These are phyloP conservation scores for Fusarium duplospermum DNA, from an alignment of 2,329 filamentous ascomycete genomes.

Conservation along the genomic window DNA sequence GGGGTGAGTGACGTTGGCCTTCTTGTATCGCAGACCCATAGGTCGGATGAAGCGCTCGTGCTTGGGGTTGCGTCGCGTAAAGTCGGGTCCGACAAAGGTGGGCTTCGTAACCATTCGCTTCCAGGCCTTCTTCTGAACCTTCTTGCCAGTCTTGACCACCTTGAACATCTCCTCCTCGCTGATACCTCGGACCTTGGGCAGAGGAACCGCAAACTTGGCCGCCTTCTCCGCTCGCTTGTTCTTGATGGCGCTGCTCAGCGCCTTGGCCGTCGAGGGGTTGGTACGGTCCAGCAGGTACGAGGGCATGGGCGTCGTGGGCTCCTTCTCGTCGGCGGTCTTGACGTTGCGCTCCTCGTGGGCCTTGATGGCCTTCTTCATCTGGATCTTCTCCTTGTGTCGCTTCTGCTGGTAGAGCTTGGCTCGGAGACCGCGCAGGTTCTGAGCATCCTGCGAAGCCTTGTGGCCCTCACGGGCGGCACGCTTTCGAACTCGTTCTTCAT, in stretches of 20 bases:
- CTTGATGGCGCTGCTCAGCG: slow-evolving; percentile 88
- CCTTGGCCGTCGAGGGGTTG: slow-evolving; percentile 70
- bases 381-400: slow-evolving; percentile 96
- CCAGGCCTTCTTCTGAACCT: slow-evolving; percentile 86
- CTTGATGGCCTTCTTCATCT: slow-evolving; percentile 95
- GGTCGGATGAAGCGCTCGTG: slow-evolving; percentile 68
- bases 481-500: slow-evolving; percentile 92
- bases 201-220: slow-evolving; percentile 89
- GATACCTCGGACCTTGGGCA: slow-evolving; percentile 93
- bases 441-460: slow-evolving; percentile 87
- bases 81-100: slow-evolving; percentile 87
- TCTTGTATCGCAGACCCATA: slow-evolving; percentile 64
- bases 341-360: slow-evolving; percentile 96
- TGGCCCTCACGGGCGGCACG: slow-evolving; percentile 88
- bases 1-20: slow-evolving; percentile 72
- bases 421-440: slow-evolving; percentile 90
- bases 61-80: slow-evolving; percentile 89
- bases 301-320: slow-evolving; percentile 84
- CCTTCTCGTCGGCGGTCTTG: slow-evolving; percentile 86
- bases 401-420: slow-evolving; percentile 96
- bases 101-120: slow-evolving; percentile 74
- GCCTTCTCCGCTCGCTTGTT: slow-evolving; percentile 95
- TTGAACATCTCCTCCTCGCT: slow-evolving; percentile 98
- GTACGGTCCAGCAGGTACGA: slow-evolving; percentile 93
- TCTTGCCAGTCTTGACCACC: slow-evolving; percentile 95